phyloP scores from a whole-genome alignment of 495 filamentous ascomycete genomes.

The Oidiodendron maius region DNA sequence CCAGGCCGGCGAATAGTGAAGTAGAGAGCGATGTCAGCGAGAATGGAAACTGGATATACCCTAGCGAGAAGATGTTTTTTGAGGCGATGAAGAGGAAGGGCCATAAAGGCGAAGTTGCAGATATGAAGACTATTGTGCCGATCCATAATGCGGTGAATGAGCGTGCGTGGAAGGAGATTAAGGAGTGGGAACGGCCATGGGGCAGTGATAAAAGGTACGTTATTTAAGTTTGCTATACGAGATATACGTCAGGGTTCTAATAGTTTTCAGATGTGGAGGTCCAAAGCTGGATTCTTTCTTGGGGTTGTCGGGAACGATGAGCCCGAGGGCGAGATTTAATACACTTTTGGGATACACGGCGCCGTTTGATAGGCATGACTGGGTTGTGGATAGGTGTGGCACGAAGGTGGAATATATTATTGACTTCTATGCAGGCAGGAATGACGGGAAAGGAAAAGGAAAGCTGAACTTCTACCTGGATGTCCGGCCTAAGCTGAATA shows the following conservation, averaged over 20 bases:
- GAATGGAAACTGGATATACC: conserved; percentile 92
- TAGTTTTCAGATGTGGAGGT: conserved; percentile 58
- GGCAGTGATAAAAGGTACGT: conserved; percentile 42
- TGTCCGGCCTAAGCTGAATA: conserved; percentile 91
- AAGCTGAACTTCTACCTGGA: conserved; percentile 90
- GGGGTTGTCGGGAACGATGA: conserved; percentile 66
- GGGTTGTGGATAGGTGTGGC: conserved; percentile 94
- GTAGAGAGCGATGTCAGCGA: conserved; percentile 60
- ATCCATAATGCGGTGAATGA: conserved; percentile 98
- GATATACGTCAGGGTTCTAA: neutral
- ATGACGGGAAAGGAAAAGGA: conserved; percentile 43
- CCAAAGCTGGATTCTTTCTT: conserved; percentile 80
- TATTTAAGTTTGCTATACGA: neutral
- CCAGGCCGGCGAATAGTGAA: conserved; percentile 61
- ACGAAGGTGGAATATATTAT: conserved; percentile 89
- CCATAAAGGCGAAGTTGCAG: conserved; percentile 48
- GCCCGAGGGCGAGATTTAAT: conserved; percentile 76
- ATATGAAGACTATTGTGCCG: conserved; percentile 87
- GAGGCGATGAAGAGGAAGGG: conserved; percentile 86
- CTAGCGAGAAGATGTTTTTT: conserved; percentile 93
- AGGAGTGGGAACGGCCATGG: conserved; percentile 73
- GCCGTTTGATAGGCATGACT: conserved; percentile 96
- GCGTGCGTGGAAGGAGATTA: conserved; percentile 78
- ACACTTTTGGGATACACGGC: conserved; percentile 77
- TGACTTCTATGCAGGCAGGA: conserved; percentile 89